These are phyloP conservation scores for Geotrichum aggregatum DNA, from an alignment of 1,139 yeast species.

Conservation along the genomic window DNA sequence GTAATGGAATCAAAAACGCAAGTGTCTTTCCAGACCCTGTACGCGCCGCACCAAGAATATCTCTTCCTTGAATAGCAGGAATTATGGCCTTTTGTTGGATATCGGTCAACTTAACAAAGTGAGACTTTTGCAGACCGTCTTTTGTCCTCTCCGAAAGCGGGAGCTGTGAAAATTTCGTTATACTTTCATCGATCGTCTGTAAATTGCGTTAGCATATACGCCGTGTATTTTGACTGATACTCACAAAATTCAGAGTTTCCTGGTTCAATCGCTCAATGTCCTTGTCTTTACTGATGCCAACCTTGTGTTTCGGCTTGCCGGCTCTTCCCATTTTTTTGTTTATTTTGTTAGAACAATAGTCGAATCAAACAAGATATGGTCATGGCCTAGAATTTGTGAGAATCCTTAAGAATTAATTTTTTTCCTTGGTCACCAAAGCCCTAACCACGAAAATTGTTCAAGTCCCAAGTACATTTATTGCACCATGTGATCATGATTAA, in stretches of 20 bases:
- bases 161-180: conserved; percentile 48
- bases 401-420: not conserved
- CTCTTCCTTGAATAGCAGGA: conserved; percentile 71
- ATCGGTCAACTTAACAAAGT: conserved; percentile 72
- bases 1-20: conserved; percentile 81
- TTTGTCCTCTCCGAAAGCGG: conserved; percentile 68
- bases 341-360: not conserved
- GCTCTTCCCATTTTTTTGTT: not conserved
- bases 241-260: conserved; percentile 6
- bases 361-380: not conserved
- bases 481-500: not conserved
- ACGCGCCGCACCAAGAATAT: conserved; percentile 85
- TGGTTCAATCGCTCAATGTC: conserved; percentile 4
- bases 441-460: no score
- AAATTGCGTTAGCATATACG: not conserved
- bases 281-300: not conserved
- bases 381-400: not conserved
- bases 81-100: conserved; percentile 82
- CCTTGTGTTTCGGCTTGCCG: conserved; percentile 4
- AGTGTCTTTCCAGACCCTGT: conserved; percentile 97
- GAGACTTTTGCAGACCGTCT: conserved; percentile 64
- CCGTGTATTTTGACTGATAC: no score
- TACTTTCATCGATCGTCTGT: conserved; percentile 29
- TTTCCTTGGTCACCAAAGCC: not conserved
- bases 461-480: no score